These are phyloP conservation scores for Zasmidium cellare DNA, from an alignment of 2,329 filamentous ascomycete genomes.

Conservation along the genomic window DNA sequence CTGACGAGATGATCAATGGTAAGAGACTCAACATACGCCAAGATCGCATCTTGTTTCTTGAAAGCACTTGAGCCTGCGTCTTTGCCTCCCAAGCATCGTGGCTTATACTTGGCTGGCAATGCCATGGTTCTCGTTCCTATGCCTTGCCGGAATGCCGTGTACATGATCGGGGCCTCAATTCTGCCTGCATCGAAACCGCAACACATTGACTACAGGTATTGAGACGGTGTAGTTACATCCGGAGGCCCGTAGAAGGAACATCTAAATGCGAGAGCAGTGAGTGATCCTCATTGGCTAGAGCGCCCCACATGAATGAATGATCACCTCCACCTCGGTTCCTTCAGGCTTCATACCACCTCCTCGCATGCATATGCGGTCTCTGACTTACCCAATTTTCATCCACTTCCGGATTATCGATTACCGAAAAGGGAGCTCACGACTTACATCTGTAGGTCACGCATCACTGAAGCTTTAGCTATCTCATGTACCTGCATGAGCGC, in stretches of 20 bases:
- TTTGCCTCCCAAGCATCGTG: neutral
- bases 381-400: neutral
- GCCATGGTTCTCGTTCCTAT: neutral
- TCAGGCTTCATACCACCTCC: neutral
- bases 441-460: neutral
- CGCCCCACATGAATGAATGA: neutral
- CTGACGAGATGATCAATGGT: neutral
- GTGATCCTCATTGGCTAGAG: neutral
- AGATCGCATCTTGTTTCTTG: neutral
- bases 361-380: neutral
- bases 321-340: neutral
- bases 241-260: neutral
- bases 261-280: neutral
- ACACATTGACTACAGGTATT: neutral
- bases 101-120: neutral
- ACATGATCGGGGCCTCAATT: neutral
- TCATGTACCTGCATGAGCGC: neutral
- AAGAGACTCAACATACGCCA: neutral
- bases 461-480: neutral
- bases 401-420: neutral
- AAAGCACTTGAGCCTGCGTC: neutral
- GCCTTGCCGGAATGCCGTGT: neutral
- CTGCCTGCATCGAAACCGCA: neutral
- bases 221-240: neutral
- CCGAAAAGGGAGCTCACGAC: neutral